phyloP scores from a whole-genome alignment of 1,284 basidiomycete genomes.

The Moesziomyces globuligerus region DNA sequence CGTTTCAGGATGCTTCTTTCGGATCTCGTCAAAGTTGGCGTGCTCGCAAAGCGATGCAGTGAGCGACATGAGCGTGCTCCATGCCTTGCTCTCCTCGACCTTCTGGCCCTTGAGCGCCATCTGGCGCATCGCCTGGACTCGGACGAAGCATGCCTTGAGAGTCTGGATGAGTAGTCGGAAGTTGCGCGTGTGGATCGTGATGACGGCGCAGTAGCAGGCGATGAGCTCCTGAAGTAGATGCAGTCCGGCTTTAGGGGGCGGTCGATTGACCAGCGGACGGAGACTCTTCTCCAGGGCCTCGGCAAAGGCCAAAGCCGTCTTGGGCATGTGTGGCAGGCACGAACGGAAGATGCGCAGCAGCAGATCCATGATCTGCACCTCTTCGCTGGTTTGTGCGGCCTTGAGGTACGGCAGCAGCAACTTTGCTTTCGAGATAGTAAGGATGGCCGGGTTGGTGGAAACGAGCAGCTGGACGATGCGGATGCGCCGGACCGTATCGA shows the following conservation, averaged over 20 bases:
- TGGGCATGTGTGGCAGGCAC: constrained; percentile 80
- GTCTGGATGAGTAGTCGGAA: constrained; percentile 79
- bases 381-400: constrained; percentile 80
- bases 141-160: constrained; percentile 43
- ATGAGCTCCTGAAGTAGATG: constrained; percentile 78
- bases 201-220: constrained; percentile 86
- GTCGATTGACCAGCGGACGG: constrained; percentile 81
- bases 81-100: constrained; percentile 43
- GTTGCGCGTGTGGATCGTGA: constrained; percentile 86
- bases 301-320: constrained; percentile 75
- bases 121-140: constrained; percentile 38
- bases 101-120: constrained; percentile 31
- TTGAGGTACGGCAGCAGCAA: constrained; percentile 87
- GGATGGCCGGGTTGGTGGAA: constrained; percentile 79
- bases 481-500: constrained; percentile 69
- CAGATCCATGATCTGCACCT: constrained; percentile 72
- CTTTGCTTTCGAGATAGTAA: constrained; percentile 82
- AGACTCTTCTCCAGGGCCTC: constrained; percentile 85
- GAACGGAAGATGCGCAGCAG: constrained; percentile 82
- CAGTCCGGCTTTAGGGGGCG: constrained; percentile 44
- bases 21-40: constrained; percentile 83
- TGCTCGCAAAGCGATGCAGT: constrained; percentile 80
- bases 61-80: constrained; percentile 51
- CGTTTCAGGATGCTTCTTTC: constrained; percentile 67
- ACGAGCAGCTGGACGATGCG: constrained; percentile 84